These are phyloP conservation scores for Canariomyces notabilis DNA, from an alignment of 2,329 filamentous ascomycete species.

Conservation along the genomic window DNA sequence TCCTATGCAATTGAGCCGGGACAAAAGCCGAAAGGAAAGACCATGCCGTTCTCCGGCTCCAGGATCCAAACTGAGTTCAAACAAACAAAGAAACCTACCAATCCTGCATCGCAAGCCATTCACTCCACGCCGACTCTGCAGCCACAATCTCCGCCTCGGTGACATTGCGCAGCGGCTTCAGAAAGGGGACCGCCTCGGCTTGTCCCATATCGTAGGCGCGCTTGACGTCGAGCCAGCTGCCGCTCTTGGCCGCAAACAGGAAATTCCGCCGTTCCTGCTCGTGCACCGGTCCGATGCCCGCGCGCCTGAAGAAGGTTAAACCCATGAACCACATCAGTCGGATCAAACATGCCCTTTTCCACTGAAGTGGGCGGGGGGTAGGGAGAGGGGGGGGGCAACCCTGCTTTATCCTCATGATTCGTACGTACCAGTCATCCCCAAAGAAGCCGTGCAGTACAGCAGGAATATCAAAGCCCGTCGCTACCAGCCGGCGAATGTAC, in stretches of 20 bases:
- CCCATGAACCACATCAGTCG: no score
- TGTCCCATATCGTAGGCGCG: slow-evolving; percentile 82
- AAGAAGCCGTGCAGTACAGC: slow-evolving; percentile 93
- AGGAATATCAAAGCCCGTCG: slow-evolving; percentile 83
- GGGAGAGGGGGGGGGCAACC: no score
- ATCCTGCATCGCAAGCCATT: slow-evolving; percentile 95
- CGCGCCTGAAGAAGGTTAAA: no score
- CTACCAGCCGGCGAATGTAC: slow-evolving; percentile 84
- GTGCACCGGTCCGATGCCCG: slow-evolving; percentile 75
- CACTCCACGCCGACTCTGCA: slow-evolving; percentile 83
- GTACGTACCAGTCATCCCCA: slow-evolving; percentile 90
- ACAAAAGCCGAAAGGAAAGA: not conserved
- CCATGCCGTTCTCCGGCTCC: no score
- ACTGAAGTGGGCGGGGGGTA: no score
- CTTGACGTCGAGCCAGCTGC: slow-evolving; percentile 85
- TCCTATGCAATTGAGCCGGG: no score
- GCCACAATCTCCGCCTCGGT: slow-evolving; percentile 73
- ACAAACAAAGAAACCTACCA: slow-evolving; percentile 41
- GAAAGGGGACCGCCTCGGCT: slow-evolving; percentile 83
- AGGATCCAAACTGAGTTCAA: no score
- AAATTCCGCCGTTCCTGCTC: slow-evolving; percentile 91
- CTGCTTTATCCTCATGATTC: no score
- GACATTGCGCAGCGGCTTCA: slow-evolving; percentile 74
- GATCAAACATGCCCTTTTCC: no score
- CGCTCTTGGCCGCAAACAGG: slow-evolving; percentile 89